Percentiles rank a stretch among this genome's conserved stretches.
Conservation (phyloP, 352 stramenopile species). For the Blastocystis hominis region DNA sequence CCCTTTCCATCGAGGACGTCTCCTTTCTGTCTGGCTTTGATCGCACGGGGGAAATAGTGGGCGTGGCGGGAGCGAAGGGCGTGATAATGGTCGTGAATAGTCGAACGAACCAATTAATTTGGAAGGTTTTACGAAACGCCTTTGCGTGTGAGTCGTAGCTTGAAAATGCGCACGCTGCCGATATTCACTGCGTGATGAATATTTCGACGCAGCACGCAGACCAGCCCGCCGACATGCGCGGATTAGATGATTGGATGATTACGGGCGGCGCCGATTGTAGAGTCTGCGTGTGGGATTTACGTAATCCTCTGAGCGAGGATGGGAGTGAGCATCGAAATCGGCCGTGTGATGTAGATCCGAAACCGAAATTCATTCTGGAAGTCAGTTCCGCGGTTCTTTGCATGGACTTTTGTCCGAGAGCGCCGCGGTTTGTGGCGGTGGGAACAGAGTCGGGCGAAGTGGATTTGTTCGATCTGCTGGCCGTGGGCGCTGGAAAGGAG, state of each 20-base stretch:
- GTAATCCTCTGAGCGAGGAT: not conserved
- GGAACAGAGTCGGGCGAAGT: slow-evolving; percentile 22
- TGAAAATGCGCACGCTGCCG: not conserved
- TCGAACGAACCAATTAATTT: not conserved
- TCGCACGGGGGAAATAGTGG: not conserved
- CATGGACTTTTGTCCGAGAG: slow-evolving; percentile 18
- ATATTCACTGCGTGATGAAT: slow-evolving; percentile 27
- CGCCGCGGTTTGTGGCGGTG: not conserved
- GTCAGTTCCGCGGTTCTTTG: not conserved
- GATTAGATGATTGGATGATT: not conserved
- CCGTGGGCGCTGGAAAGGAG: not conserved
- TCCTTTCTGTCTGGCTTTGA: slow-evolving; percentile 15
- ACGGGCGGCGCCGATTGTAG: slow-evolving; percentile 20
- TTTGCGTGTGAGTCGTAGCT: not conserved
- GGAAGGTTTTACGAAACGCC: not conserved
- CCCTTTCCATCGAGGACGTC: not conserved
- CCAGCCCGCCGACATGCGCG: not conserved
- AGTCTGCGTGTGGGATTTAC: slow-evolving; percentile 7
- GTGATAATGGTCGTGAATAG: not conserved
- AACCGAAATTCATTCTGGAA: not conserved
- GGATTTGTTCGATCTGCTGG: slow-evolving; percentile 3
- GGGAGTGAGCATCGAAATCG: not conserved
- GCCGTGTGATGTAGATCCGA: not conserved
- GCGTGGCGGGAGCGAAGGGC: not conserved
- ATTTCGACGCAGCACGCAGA: not conserved